Base-by-base conservation (phyloP, 1,139 yeast species). In the Taiozyma sp. region DNA sequence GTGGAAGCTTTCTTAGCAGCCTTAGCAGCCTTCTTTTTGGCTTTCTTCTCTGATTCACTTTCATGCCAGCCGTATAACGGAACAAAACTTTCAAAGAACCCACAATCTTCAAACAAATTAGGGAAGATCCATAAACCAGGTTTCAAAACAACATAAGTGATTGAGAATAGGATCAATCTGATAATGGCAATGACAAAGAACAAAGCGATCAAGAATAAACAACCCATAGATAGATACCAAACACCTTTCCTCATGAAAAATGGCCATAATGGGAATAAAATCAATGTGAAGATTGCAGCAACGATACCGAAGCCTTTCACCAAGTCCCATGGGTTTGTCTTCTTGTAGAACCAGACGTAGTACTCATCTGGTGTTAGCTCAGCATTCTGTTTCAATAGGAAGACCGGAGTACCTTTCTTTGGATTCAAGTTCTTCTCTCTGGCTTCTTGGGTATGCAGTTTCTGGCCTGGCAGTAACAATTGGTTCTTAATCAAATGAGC, bases 231-330 rank as follows among this genome's bases (percentile, higher is more conserved):
- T 52, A 89, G 67, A 67, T 89, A 93, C 88, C 96, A 93, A 40
- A 89, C 97, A 40, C 95, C 96, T 50, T 78, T 77, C 67, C 96
- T 85, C 95, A 93, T 83, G 68, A 83, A 80, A 47, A 75, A 66
- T 24, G 99, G 99, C 99, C 99, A 93, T 62, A 93, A 77, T 56
- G 99, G 99, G 82, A 89, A 95, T 63, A 93, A 76, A 39, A 93
- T 88, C 44, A 90, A 71, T 2, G 88, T 79, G 61, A 93, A 83
- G 11, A 90, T 81, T 24, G 77, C 90, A 13, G 73, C 76, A 42
- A 91, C 71, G 40, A 87, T 62, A 77, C 68, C 89, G 68, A 50
- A 76, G 69, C 54, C 95, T 80, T 68, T 87, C 80, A 60, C 79
- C 61, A 67, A 81, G 59, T 75, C 89, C 70, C 69, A 72, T 47